Evolutionary conservation across 768 basidiomycete species (phyloP), one percentile per base, ranked within the genome.

Genomic region (Gautieria morchelliformis): DNA sequence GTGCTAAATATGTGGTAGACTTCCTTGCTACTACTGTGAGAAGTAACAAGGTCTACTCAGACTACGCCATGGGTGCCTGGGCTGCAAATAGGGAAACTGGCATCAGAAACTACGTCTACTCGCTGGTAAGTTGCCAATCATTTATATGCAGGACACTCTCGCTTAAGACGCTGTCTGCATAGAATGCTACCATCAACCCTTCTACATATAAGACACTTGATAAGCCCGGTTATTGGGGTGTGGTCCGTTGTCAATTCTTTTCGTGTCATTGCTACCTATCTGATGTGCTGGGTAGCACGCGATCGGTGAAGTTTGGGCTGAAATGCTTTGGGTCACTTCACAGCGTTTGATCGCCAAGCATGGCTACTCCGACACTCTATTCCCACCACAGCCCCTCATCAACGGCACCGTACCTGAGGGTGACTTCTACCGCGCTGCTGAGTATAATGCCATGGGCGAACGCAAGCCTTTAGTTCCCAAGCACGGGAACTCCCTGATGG

Each of bases 41-140:
- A 49, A 87, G 87, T 72, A 87, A 76, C 49, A 76, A 76, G 66
- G 71, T 1, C 52, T 89, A 93, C 72, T 77, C 79, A 3, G 87
- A 93, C 68, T 93, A 83, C 64, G 63, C 86, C 1, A 96, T 98
- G 94, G 95, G 95, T 49, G 79, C 89, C 8, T 99, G 95, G 95
- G 94, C 94, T 50, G 84, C 91, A 12, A 94, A 94, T 72, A 72
- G 75, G 33, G 74, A 61, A 1, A 67, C 59, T 0, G 95, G 93
- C 42, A 96, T 97, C 67, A 76, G 95, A 53, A 93, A 93, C 75
- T 97, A 82, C 71, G 70, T 77, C 10, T 98, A 98, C 76, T 92
- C 91, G 40, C 64, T 82, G 60, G 80, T 81, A 61, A 17, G 75
- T 70, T 1, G 27, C 33, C 11, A 3, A 11, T 35, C 15, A 5